Evolutionary conservation across 768 basidiomycete genomes (phyloP).

Genomic region (Hirschioporus abietinus): DNA sequence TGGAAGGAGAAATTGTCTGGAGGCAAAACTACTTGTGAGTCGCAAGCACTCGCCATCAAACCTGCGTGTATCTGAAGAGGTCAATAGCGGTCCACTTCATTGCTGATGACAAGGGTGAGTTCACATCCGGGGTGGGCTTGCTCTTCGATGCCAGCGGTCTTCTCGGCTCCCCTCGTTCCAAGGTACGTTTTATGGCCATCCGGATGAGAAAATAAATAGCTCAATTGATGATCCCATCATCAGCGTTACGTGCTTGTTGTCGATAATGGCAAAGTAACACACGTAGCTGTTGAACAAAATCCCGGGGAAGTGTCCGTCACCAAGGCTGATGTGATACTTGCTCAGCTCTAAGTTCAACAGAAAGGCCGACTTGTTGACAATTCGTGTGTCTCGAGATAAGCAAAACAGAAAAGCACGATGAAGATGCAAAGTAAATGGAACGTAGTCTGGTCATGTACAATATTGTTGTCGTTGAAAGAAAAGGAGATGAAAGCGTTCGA

Average conservation of each 20-base stretch:
- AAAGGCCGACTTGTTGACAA: too few species aligned
- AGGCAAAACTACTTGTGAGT: slow-evolving; percentile 17
- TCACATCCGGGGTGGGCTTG: slow-evolving; percentile 50
- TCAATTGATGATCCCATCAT: slow-evolving; percentile 23
- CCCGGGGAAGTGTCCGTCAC: slow-evolving; percentile 46
- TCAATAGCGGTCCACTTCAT: slow-evolving; percentile 56
- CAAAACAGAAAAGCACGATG: too few species aligned
- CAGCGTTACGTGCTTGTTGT: slow-evolving; percentile 60
- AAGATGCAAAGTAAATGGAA: too few species aligned
- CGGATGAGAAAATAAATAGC: neutral
- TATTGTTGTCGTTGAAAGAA: too few species aligned
- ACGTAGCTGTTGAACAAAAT: slow-evolving; percentile 50
- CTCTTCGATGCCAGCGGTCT: slow-evolving; percentile 55
- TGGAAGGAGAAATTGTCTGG: slow-evolving; percentile 67
- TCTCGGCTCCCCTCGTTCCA: slow-evolving; percentile 64
- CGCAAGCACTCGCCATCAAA: slow-evolving; percentile 29
- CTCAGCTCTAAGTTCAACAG: slow-evolving; percentile 18
- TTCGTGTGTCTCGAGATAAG: too few species aligned
- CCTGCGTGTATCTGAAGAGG: slow-evolving; percentile 23
- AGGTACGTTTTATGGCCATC: slow-evolving; percentile 32
- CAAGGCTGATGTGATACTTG: slow-evolving; percentile 42
- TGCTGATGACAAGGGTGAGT: slow-evolving; percentile 61
- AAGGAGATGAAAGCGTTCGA: too few species aligned
- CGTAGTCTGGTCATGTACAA: too few species aligned
- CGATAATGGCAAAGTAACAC: slow-evolving; percentile 66